Conservation (phyloP, 371 early-diverging fungal species). For the Mortierella sp. region DNA sequence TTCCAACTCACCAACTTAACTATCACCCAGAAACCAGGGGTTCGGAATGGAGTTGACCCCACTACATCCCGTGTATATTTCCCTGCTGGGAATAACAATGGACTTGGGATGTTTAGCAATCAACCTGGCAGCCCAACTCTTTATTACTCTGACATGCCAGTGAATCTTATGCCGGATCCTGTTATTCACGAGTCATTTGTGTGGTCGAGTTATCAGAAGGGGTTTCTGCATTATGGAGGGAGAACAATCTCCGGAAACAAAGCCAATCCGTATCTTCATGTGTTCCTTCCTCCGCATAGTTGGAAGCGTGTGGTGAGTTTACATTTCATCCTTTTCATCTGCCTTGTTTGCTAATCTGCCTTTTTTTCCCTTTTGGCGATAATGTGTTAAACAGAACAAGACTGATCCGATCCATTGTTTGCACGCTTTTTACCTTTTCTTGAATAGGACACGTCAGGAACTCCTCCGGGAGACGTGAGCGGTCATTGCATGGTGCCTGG, state of each 20-base stretch:
- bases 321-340: neutral
- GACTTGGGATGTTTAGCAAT: neutral
- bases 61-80: neutral
- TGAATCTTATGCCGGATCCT: no score
- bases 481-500: constrained; percentile 12
- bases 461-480: neutral
- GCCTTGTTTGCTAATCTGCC: neutral
- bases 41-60: neutral
- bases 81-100: neutral
- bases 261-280: neutral
- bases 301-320: neutral
- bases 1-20: no score
- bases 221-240: neutral
- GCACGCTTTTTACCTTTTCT: neutral
- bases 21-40: neutral
- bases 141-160: neutral
- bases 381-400: no score
- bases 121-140: neutral
- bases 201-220: neutral
- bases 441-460: neutral
- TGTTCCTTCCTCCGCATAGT: neutral
- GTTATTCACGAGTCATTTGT: neutral
- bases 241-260: neutral
- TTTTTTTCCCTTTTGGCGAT: no score
- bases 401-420: neutral